Evolutionary conservation across 2,329 filamentous ascomycete species (phyloP).

Genomic region (Alternaria sp.): DNA sequence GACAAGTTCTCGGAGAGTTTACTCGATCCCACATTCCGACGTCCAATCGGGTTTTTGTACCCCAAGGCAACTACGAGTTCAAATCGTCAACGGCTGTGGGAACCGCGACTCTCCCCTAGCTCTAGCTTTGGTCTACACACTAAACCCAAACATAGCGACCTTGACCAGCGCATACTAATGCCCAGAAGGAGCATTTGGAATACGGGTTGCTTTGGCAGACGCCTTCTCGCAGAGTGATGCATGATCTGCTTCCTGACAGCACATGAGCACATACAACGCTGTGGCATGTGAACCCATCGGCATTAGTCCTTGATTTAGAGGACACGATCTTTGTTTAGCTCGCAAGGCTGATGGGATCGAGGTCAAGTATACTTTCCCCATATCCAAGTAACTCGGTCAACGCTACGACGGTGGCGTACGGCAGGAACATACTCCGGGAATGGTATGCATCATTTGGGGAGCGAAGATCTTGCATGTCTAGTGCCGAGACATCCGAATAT

Average conservation of each 20-base stretch:
- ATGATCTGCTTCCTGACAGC: too few species aligned
- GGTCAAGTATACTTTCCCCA: neutral
- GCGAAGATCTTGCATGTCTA: neutral
- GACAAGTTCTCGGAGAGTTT: too few species aligned
- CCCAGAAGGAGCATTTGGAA: too few species aligned
- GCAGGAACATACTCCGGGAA: neutral
- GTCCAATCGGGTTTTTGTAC: too few species aligned
- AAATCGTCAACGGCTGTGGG: neutral
- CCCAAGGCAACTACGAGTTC: too few species aligned
- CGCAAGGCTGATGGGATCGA: neutral
- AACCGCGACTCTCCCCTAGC: neutral
- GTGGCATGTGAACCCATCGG: neutral
- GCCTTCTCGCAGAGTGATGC: too few species aligned
- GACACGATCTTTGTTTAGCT: neutral
- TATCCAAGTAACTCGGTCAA: neutral
- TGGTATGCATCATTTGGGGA: neutral
- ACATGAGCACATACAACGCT: neutral
- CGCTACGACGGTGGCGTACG: conserved; percentile 1
- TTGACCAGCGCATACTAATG: too few species aligned
- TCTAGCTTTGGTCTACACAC: neutral
- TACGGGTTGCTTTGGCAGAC: too few species aligned
- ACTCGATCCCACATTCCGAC: too few species aligned
- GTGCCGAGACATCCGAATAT: neutral
- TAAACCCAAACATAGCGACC: neutral
- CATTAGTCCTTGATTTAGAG: neutral